phyloP scores from a whole-genome alignment of 371 early-diverging fungal genomes.

The Batrachochytrium dendrobatidis region DNA sequence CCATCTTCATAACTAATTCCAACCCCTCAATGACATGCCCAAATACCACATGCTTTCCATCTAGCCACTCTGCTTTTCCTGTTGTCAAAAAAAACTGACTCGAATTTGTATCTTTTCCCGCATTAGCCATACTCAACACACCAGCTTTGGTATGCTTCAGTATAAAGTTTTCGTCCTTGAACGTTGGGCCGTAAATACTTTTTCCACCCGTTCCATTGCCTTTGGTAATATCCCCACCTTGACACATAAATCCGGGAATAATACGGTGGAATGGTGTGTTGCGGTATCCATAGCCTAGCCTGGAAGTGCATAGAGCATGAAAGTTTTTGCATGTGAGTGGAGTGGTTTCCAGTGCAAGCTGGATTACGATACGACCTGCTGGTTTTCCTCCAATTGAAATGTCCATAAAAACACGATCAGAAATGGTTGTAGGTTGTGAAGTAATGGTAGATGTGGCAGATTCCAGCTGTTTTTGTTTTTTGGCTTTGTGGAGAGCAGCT shows the following conservation, averaged over 20 bases:
- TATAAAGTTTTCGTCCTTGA: slow-evolving; percentile 58
- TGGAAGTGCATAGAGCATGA: slow-evolving; percentile 38
- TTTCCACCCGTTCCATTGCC: slow-evolving; percentile 54
- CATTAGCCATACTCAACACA: slow-evolving; percentile 54
- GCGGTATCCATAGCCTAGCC: slow-evolving; percentile 43
- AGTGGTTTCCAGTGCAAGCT: slow-evolving; percentile 16
- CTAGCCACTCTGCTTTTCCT: slow-evolving; percentile 22
- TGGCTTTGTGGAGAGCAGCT: slow-evolving; percentile 21
- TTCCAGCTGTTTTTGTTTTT: slow-evolving; percentile 6
- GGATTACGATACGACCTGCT: slow-evolving; percentile 48
- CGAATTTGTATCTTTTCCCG: slow-evolving; percentile 41
- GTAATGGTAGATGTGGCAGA: slow-evolving; percentile 1
- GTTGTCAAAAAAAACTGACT: slow-evolving; percentile 48
- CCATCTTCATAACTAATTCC: slow-evolving; percentile 74
- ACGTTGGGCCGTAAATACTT: slow-evolving; percentile 46
- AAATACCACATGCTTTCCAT: slow-evolving; percentile 52
- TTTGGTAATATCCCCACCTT: slow-evolving; percentile 58
- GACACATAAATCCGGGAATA: slow-evolving; percentile 58
- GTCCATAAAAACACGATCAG: slow-evolving; percentile 50
- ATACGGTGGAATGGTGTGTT: slow-evolving; percentile 46
- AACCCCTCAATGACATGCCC: slow-evolving; percentile 76
- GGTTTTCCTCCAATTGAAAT: slow-evolving; percentile 40
- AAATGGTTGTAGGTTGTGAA: neutral
- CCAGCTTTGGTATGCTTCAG: slow-evolving; percentile 40
- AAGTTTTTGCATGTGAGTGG: slow-evolving; percentile 44